phyloP scores from a whole-genome alignment of 2,329 filamentous ascomycete species.

The Talaromyces sp. region DNA sequence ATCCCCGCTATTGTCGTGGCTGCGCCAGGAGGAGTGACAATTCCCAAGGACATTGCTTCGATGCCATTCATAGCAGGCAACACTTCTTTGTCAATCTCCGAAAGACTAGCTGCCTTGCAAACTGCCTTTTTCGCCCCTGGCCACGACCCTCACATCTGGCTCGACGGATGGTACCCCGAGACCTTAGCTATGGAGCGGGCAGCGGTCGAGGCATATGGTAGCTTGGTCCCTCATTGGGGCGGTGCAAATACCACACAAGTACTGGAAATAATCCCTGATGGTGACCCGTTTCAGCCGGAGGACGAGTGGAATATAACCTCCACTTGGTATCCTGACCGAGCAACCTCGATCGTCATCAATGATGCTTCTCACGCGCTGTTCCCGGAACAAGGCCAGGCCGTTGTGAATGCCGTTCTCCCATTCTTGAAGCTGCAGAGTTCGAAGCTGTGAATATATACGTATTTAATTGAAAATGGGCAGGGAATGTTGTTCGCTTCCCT shows the following conservation, averaged over 20 bases:
- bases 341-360: background rate
- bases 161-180: background rate
- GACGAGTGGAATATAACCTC: background rate
- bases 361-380: constrained; percentile 1
- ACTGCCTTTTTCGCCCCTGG: background rate
- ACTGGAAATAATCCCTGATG: background rate
- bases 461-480: too few species aligned
- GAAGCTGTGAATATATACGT: background rate
- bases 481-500: too few species aligned
- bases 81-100: background rate
- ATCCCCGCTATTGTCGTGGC: background rate
- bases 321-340: background rate
- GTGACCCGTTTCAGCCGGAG: background rate
- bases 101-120: background rate
- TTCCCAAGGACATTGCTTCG: background rate
- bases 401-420: background rate
- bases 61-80: constrained; percentile 1
- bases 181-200: background rate
- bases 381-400: background rate
- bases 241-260: background rate
- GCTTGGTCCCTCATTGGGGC: background rate
- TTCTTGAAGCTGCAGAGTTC: background rate
- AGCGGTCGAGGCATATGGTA: background rate
- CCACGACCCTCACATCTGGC: background rate
- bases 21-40: background rate